Evolutionary conservation across 352 stramenopile genomes (phyloP).

Genomic region (Pythium apleroticum): DNA sequence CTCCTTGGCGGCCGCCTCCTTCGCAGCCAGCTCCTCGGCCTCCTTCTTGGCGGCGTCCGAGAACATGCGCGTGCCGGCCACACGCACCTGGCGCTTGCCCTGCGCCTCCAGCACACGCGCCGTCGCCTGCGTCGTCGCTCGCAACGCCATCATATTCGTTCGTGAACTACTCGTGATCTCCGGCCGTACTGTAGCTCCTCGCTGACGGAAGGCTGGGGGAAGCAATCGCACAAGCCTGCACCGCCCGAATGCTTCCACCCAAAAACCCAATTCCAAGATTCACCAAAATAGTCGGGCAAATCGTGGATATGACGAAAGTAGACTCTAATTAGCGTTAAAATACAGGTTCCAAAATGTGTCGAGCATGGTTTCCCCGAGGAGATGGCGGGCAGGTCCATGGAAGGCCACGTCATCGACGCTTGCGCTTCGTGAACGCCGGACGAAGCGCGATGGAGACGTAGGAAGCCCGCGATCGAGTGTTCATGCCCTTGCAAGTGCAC

Average conservation of each 20-base stretch:
- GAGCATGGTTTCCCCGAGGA: not conserved
- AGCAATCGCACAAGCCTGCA: slow-evolving; percentile 8
- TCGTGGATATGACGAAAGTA: slow-evolving; percentile 12
- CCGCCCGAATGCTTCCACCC: slow-evolving; percentile 26
- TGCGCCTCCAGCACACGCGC: slow-evolving; percentile 24
- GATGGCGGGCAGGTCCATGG: not conserved
- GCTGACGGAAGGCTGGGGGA: slow-evolving; percentile 9
- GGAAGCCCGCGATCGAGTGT: not conserved
- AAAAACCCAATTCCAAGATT: slow-evolving; percentile 16
- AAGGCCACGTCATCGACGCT: slow-evolving; percentile 24
- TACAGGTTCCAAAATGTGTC: slow-evolving; percentile 8
- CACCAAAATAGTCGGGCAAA: slow-evolving; percentile 2
- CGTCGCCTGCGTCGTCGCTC: slow-evolving; percentile 28
- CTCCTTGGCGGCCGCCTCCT: slow-evolving; percentile 42
- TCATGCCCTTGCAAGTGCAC: not conserved
- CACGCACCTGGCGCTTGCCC: slow-evolving; percentile 20
- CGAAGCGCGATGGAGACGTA: slow-evolving; percentile 18
- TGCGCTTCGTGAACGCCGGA: slow-evolving; percentile 30
- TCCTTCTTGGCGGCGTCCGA: slow-evolving; percentile 37
- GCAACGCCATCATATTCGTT: slow-evolving; percentile 26
- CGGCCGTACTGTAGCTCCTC: slow-evolving; percentile 7
- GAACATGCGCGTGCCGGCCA: slow-evolving; percentile 36
- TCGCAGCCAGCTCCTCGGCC: slow-evolving; percentile 44
- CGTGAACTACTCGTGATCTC: slow-evolving; percentile 7
- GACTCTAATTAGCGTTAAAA: slow-evolving; percentile 11